These are phyloP conservation scores for Apiospora saccharicola DNA, from an alignment of 2,329 filamentous ascomycete genomes.

Conservation along the genomic window DNA sequence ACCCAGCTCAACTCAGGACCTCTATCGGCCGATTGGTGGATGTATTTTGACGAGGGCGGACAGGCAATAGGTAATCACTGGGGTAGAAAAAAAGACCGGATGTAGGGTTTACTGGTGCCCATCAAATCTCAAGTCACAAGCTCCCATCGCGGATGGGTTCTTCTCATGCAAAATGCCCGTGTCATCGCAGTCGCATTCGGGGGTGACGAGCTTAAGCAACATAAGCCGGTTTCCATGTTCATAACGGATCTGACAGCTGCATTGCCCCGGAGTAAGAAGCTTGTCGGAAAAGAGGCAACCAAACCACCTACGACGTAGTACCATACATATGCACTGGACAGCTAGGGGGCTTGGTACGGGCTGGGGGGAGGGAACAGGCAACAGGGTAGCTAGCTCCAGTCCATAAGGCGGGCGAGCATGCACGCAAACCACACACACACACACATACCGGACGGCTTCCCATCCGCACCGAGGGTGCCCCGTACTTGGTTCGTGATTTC, in stretches of 20 bases:
- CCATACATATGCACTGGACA: background rate
- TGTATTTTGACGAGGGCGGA: too few species aligned
- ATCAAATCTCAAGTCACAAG: too few species aligned
- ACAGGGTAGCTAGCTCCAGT: slow-evolving; percentile 16
- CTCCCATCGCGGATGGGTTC: background rate
- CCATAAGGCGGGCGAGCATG: slow-evolving; percentile 13
- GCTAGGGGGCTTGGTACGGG: background rate
- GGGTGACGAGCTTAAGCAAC: background rate
- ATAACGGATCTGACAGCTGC: slow-evolving; percentile 17
- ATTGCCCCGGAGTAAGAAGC: slow-evolving; percentile 17
- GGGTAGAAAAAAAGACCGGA: too few species aligned
- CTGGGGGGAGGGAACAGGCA: background rate
- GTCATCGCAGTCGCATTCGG: background rate
- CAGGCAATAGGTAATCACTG: too few species aligned
- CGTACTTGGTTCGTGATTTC: background rate
- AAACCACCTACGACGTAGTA: slow-evolving; percentile 13
- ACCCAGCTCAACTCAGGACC: background rate
- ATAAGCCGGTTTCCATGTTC: slow-evolving; percentile 20
- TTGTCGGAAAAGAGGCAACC: slow-evolving; percentile 12
- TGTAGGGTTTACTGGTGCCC: too few species aligned
- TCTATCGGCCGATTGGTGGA: too few species aligned
- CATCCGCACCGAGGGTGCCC: slow-evolving; percentile 1
- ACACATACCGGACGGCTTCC: background rate
- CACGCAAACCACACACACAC: background rate
- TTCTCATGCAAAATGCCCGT: background rate